Evolutionary conservation across 371 early-diverging fungal species (phyloP), one percentile per base, ranked within the genome.

Genomic region (Lichtheimia corymbifera): DNA sequence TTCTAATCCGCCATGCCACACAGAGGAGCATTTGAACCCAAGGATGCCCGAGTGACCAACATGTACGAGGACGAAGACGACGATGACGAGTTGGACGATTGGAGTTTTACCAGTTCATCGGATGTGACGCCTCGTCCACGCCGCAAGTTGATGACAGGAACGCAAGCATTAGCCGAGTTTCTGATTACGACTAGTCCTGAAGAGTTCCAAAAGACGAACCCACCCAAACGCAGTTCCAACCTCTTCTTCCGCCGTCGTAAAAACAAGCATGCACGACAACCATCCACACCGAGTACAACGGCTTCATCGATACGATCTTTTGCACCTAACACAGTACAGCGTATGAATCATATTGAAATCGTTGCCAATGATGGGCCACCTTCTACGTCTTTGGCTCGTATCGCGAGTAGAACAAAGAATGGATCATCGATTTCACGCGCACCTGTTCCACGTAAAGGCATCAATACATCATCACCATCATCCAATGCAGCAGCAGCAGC

Each of bases 181-280:
- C 55, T 80, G 28, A 77, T 75, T 42, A 79, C 68, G 4, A 79
- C 75, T 12, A 74, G 80, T 41, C 80, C 80, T 25, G 80, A 80
- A 67, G 80, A 80, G 49, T 75, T 80, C 50, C 77, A 73, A 56
- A 64, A 68, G 30, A 59, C 27, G 15, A 61, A 59, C n/a, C 55
- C 63, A 24, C 59, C 60, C 51, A 66, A 71, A 22, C 58, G 64
- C 54, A 61, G 65, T 11, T 67, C 54, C 15, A 22, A 68, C 28
- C 69, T 72, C 50, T 73, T 76, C 42, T 69, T 70, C 35, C 63
- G 68, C 43, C 49, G 61, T 12, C 73, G 74, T 14, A 73, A 66
- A 20, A 65, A 56, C 20, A 49, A 68, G 60, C 22, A 62, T 55
- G 24, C 65, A 64, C 59, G 59, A 7, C 54, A 63, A 7, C 64